Evolutionary conservation across 352 stramenopile genomes (phyloP).

Genomic region (Nothophytophthora sp.): DNA sequence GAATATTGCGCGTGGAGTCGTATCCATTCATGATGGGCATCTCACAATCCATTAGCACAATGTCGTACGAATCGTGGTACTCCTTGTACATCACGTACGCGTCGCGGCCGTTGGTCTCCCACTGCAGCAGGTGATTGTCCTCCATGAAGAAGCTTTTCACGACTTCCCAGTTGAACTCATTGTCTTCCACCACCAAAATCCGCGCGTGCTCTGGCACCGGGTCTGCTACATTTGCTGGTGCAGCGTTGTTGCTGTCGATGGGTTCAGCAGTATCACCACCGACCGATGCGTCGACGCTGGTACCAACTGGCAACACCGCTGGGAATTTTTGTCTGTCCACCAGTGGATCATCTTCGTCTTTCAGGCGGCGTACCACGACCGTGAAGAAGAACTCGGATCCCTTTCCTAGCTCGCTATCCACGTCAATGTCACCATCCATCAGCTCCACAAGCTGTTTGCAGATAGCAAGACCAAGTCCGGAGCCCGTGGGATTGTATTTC

Average conservation of each 20-base stretch:
- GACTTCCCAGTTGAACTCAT: constrained; percentile 82
- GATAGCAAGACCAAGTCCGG: constrained; percentile 43
- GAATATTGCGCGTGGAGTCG: constrained; percentile 49
- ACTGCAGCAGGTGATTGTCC: constrained; percentile 60
- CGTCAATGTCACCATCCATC: constrained; percentile 42
- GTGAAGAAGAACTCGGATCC: constrained; percentile 46
- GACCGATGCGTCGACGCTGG: background rate
- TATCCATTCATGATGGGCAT: constrained; percentile 77
- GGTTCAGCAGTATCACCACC: background rate
- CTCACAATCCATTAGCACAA: constrained; percentile 71
- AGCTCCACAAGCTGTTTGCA: constrained; percentile 51
- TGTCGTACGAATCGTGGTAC: constrained; percentile 53
- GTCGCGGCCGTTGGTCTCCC: constrained; percentile 58
- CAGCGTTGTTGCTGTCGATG: constrained; percentile 15
- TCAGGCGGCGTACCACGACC: constrained; percentile 28
- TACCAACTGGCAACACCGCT: constrained; percentile 15
- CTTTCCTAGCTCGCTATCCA: constrained; percentile 35
- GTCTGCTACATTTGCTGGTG: background rate
- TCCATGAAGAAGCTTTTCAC: constrained; percentile 68
- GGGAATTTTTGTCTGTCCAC: constrained; percentile 36
- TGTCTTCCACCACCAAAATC: constrained; percentile 70
- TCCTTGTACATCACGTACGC: constrained; percentile 53
- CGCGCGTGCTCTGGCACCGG: constrained; percentile 46
- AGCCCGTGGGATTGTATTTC: constrained; percentile 42
- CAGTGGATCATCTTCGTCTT: constrained; percentile 31